Evolutionary conservation across 140 eudicot genomes (phyloP), one percentile per base, ranked within the genome.

Genomic region (Ambrosia hybrid): DNA sequence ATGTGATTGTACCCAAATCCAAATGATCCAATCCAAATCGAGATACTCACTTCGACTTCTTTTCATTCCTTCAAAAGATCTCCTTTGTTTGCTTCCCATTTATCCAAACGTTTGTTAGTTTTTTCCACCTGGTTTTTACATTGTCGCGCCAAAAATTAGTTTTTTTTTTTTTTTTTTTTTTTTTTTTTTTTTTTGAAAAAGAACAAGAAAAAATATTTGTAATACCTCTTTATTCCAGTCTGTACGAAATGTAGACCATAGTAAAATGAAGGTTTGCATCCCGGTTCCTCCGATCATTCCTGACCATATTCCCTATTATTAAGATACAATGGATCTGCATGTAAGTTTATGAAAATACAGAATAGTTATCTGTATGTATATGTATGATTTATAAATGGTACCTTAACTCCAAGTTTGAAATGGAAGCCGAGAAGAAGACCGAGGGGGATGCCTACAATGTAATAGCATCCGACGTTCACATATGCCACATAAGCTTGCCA

Each of bases 221-320:
- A 15, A 58, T 71, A 81, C 95, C 90, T 88, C 95, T 78, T 85
- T 80, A 14, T 72, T 72, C 91, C 95, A 88, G 17, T 88, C 88
- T 3, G 95, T 85, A 17, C 73, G 80, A 75, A 12, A 80, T 1
- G 91, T 88, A 0, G 76, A 76, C 88, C 87, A 82, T 0, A 88
- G 53, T 63, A 85, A 76, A 12, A 85, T 88, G 48, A 80, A 1
- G 3, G 95, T 88, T 59, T 88, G 95, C 90, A 85, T 83, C 41
- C 69, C 52, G 0, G 88, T 85, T 57, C 91, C 95, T 73, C 86
- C 91, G 0, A 88, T 83, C 91, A 88, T 83, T 15, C 91, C 95
- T 1, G 82, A 72, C 95, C 91, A 88, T 72, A 88, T 85, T 30
- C 95, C 91, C 91, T 88, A 67, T 30, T 65, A 51, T 30, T 65